These are phyloP conservation scores for Aspergillus sojae DNA, from an alignment of 2,329 filamentous ascomycete genomes.

Conservation along the genomic window DNA sequence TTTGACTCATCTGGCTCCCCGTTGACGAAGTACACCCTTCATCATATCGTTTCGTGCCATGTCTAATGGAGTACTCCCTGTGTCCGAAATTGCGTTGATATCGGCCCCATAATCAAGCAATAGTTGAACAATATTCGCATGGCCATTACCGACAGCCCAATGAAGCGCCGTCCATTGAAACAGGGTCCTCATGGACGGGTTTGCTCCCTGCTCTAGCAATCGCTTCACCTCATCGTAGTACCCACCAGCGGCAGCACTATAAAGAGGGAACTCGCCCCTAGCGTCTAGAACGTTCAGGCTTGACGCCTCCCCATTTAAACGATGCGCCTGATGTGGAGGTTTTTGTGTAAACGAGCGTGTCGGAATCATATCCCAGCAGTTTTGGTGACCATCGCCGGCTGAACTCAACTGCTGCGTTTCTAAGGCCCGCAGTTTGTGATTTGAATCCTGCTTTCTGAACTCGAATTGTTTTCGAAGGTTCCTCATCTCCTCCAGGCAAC, in stretches of 20 bases:
- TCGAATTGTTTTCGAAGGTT: not conserved
- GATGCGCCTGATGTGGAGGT: not conserved
- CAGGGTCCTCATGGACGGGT: not conserved
- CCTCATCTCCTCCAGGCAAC: not conserved
- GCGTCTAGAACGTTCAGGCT: not conserved
- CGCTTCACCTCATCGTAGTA: not conserved
- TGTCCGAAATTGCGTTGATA: not conserved
- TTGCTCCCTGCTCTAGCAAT: constrained; percentile 1
- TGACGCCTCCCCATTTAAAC: not conserved
- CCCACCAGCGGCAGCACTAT: not conserved
- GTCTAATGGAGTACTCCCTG: not conserved
- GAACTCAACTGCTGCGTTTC: not conserved
- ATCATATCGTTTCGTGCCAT: constrained; percentile 1
- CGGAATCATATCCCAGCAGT: not conserved
- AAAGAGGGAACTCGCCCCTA: not conserved
- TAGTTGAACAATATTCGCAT: not conserved
- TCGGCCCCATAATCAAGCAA: not conserved
- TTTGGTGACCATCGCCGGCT: not conserved
- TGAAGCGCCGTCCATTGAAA: not conserved
- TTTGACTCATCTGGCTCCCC: not conserved
- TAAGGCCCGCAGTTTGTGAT: not conserved
- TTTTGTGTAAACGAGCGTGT: not conserved
- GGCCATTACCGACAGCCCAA: constrained; percentile 1
- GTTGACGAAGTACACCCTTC: not conserved
- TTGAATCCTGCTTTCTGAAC: too few relatives aligned